Evolutionary conservation across 2,329 filamentous ascomycete species (phyloP), one percentile per base, ranked within the genome.

Genomic region (Xylariaceae sp.): DNA sequence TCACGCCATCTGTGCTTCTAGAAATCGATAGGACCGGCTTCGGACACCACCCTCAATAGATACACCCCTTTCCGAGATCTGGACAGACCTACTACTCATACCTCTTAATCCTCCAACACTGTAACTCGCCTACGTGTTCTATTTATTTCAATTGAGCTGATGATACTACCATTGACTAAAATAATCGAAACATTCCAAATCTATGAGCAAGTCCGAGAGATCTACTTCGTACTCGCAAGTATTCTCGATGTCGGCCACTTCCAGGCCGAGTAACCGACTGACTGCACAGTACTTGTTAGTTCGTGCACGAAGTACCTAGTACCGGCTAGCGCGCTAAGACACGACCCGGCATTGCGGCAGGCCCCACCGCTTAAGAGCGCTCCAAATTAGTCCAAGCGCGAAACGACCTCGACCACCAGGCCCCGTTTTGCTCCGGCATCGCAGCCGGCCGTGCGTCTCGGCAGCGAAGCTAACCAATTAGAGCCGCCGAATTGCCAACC

Each of bases 391-490:
- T 30, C 23, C 5, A 30, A 30, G 23, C 23, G 23, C 37, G 8
- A 42, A 42, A 13, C 11, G 34, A 39, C 37, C 23, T 17, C 39
- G 47, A 18, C 1, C 2, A 1, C 17, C 17, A 10, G 15, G 30
- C 45, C 34, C 55, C 15, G 48, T 39, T 37, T 42, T 37, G 11
- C 62, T 62, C 64, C 64, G 64, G 64, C 51, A 64, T 61, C 64
- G 64, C 61, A 57, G 10, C 50, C 51, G 44, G 17, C 18, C 48
- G n/a, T 39, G 47, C 11, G 11, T 39, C 10, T 3, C 1, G 17
- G 13, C 52, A 35, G 42, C 15, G 18, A 30, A 13, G 51, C 23
- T 35, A 18, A 50, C 68, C 68, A 69, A 70, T 70, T 59, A 69
- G 51, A 65, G 45, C 48, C 18, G 47, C n/a, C 11, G 53, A 65